phyloP scores from a whole-genome alignment of 2,329 filamentous ascomycete species.

The Alternaria dauci region DNA sequence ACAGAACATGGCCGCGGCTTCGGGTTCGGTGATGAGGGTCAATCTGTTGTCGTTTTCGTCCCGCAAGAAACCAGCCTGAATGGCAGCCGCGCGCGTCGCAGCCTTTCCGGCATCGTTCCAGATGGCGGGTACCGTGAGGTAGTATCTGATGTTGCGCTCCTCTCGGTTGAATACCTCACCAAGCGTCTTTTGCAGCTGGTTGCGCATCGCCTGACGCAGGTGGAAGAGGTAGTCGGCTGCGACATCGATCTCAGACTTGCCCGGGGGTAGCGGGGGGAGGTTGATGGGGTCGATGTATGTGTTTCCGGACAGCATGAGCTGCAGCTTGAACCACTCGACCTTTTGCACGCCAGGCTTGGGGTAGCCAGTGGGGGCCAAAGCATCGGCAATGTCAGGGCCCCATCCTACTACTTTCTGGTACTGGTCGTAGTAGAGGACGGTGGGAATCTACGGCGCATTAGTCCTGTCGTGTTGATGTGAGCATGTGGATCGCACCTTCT shows the following conservation, averaged over 20 bases:
- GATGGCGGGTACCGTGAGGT: conserved; percentile 97
- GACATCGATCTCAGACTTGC: conserved; percentile 98
- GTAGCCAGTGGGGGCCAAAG: conserved; percentile 94
- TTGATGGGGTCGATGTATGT: conserved; percentile 99
- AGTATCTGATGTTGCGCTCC: conserved; percentile 97
- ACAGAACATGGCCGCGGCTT: conserved; percentile 96
- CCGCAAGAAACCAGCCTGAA: conserved; percentile 94
- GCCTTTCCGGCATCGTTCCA: conserved; percentile 99
- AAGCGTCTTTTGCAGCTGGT: conserved; percentile 92
- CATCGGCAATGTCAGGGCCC: conserved; percentile 98
- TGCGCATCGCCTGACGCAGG: conserved; percentile 94
- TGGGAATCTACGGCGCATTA: conserved; percentile 76
- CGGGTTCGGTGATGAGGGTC: conserved; percentile 93
- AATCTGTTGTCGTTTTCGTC: conserved; percentile 98
- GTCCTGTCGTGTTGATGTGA: background rate
- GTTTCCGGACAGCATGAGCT: conserved; percentile 98
- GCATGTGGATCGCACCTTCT: conserved; percentile 74
- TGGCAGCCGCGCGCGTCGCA: conserved; percentile 91
- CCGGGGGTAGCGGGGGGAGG: conserved; percentile 92
- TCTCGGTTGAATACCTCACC: conserved; percentile 98
- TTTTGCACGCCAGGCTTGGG: conserved; percentile 98
- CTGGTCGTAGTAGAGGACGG: conserved; percentile 99
- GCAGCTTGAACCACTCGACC: conserved; percentile 99
- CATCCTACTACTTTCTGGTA: conserved; percentile 99
- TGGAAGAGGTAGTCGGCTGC: conserved; percentile 99